Conservation (phyloP, 1,139 yeast genomes). For the Blastobotrys proliferans region DNA sequence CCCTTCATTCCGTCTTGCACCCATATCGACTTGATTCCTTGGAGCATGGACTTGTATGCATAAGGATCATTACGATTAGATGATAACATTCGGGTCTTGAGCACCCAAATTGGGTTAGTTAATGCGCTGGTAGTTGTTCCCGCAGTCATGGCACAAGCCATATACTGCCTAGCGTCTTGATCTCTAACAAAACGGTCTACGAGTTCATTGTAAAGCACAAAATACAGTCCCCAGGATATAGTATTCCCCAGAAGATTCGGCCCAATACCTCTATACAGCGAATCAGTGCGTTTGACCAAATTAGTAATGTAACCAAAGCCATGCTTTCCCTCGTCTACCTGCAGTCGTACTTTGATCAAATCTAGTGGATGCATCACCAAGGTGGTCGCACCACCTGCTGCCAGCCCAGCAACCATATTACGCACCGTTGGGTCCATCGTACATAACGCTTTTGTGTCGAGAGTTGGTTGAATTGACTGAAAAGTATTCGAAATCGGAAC, state of each 20-base stretch:
- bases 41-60: conserved; percentile 54
- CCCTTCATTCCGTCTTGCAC: conserved; percentile 62
- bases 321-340: conserved; percentile 32
- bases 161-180: conserved; percentile 10
- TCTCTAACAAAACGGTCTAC: conserved; percentile 10
- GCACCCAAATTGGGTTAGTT: conserved; percentile 91
- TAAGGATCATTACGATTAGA: conserved; percentile 35
- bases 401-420: conserved; percentile 55
- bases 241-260: conserved; percentile 84
- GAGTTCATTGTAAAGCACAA: conserved; percentile 57
- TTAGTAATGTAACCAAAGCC: no score
- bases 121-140: conserved; percentile 70
- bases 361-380: conserved; percentile 85
- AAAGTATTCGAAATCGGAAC: background rate
- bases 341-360: conserved; percentile 75
- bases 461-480: background rate
- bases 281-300: conserved; percentile 12
- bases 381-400: conserved; percentile 83
- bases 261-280: conserved; percentile 68
- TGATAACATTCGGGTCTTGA: conserved; percentile 81
- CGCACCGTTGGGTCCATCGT: conserved; percentile 3
- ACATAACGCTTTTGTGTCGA: no score
- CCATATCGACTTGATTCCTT: conserved; percentile 53
- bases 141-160: conserved; percentile 52
- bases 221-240: conserved; percentile 84